These are phyloP conservation scores for Paracamarosporium sp. DNA, from an alignment of 2,329 filamentous ascomycete species.

Conservation along the genomic window DNA sequence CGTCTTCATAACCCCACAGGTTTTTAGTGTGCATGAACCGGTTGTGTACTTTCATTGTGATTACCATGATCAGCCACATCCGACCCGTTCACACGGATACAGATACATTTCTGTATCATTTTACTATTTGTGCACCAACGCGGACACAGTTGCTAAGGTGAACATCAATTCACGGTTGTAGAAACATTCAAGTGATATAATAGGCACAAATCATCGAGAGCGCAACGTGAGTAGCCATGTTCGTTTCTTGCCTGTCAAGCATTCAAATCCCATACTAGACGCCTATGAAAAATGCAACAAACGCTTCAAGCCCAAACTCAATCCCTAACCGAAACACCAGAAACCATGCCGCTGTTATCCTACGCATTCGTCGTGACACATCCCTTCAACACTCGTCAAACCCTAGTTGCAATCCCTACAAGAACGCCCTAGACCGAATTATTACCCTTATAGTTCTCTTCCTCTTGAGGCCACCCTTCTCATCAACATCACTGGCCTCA, in stretches of 20 bases:
- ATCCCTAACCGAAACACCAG: neutral
- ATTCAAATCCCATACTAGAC: neutral
- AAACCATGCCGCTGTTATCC: neutral
- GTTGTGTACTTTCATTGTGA: no score
- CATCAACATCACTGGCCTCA: conserved; percentile 18
- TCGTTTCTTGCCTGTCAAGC: neutral
- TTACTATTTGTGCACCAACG: no score
- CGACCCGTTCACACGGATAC: no score
- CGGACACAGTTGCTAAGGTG: no score
- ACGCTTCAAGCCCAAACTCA: neutral
- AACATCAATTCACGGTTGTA: no score
- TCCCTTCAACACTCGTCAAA: neutral
- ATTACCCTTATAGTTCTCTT: conserved; percentile 39
- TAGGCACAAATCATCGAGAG: neutral
- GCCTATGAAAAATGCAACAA: neutral
- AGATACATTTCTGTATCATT: no score
- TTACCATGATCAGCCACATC: no score
- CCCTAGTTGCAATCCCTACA: no score
- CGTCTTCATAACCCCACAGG: no score
- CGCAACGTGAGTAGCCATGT: neutral
- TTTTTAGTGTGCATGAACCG: no score
- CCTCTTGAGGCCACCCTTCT: conserved; percentile 31
- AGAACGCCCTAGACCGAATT: conserved; percentile 44
- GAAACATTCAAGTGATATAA: no score
- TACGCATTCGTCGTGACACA: neutral